Conservation (phyloP, 164 flowering plant genomes). For the Chimonanthus salicifolius region DNA sequence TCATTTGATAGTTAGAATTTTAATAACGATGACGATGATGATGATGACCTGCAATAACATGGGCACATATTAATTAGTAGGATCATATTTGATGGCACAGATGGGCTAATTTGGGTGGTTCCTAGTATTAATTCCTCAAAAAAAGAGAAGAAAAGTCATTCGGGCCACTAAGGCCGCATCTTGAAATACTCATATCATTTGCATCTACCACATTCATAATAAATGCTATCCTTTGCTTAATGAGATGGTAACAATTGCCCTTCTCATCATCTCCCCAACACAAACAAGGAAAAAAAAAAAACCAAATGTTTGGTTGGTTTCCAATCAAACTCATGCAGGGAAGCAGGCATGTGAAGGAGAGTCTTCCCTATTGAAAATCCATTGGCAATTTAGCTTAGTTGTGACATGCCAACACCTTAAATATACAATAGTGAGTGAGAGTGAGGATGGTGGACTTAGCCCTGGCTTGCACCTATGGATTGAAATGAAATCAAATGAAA, state of each 20-base stretch:
- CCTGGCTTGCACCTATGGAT: background rate
- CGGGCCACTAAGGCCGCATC: no score
- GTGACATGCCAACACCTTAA: background rate
- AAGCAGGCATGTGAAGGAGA: background rate
- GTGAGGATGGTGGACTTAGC: background rate
- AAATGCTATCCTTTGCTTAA: conserved; percentile 14
- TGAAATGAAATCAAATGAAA: background rate
- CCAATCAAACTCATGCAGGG: background rate
- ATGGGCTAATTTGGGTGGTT: no score
- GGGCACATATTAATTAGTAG: no score
- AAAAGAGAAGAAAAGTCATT: no score
- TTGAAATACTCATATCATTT: conserved; percentile 5
- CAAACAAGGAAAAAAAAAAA: background rate
- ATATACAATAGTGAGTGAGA: no score
- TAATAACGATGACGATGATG: no score
- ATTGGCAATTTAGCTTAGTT: background rate
- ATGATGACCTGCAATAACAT: no score
- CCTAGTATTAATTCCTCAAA: no score
- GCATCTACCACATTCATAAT: conserved; percentile 5
- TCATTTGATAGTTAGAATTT: no score
- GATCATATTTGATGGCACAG: no score
- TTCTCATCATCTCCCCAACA: conserved; percentile 7
- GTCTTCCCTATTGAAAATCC: background rate
- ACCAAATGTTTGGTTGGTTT: no score
- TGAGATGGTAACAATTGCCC: conserved; percentile 7